Evolutionary conservation across 164 flowering plant genomes (phyloP).

Genomic region (Magnolia changhungtana): DNA sequence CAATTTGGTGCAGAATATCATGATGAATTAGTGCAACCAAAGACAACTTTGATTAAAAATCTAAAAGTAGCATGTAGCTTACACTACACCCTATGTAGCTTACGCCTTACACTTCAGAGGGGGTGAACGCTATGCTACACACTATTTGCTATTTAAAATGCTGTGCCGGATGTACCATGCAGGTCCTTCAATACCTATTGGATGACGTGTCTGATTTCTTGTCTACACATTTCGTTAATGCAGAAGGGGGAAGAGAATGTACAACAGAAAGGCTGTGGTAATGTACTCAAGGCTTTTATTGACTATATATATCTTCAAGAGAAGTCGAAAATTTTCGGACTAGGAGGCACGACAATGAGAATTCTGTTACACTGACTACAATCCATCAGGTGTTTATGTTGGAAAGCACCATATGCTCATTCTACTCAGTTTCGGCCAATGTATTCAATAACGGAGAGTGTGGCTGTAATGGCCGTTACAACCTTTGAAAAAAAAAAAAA

Average conservation of each 20-base stretch:
- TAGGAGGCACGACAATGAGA: conserved; percentile 67
- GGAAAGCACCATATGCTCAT: neutral
- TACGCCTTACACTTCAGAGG: too few relatives aligned
- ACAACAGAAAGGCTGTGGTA: conserved; percentile 44
- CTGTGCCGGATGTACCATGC: conserved; percentile 14
- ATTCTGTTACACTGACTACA: conserved; percentile 86
- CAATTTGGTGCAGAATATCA: too few relatives aligned
- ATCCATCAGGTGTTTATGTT: conserved; percentile 81
- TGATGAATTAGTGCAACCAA: too few relatives aligned
- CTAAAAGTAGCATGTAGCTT: too few relatives aligned
- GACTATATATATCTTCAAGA: conserved; percentile 61
- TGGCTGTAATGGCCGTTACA: neutral
- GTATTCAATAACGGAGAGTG: too few relatives aligned
- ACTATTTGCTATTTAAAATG: too few relatives aligned
- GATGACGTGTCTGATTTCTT: conserved; percentile 87
- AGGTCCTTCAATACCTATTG: conserved; percentile 85
- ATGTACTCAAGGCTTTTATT: conserved; percentile 54
- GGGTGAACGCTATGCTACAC: too few relatives aligned
- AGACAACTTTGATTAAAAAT: too few relatives aligned
- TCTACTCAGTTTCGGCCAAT: neutral
- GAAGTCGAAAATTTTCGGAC: conserved; percentile 72
- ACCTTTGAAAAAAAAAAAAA: neutral
- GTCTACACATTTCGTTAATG: conserved; percentile 28
- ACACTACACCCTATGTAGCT: too few relatives aligned
- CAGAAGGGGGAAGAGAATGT: conserved; percentile 19